Evolutionary conservation across 2,329 filamentous ascomycete genomes (phyloP).

Genomic region (Rhynchosporium agropyri): DNA sequence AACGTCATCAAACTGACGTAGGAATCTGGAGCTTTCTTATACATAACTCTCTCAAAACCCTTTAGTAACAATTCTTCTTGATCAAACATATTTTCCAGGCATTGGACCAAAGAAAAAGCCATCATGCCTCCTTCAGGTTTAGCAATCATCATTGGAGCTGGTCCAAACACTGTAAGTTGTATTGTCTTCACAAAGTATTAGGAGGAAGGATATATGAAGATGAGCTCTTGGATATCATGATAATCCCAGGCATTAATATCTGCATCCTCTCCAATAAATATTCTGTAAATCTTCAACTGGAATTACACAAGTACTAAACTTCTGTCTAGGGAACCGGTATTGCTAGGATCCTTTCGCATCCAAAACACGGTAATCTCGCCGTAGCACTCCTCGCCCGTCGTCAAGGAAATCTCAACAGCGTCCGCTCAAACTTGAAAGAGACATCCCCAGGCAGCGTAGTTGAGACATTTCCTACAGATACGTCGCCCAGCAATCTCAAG

Average conservation of each 20-base stretch:
- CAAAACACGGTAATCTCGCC: conserved; percentile 56
- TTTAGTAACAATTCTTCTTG: neutral
- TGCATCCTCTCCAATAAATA: neutral
- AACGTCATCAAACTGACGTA: conserved; percentile 15
- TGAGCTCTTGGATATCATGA: neutral
- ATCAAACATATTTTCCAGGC: neutral
- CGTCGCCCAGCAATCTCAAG: conserved; percentile 49
- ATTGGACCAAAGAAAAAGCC: neutral
- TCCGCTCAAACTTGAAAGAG: conserved; percentile 47
- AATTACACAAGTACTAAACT: neutral
- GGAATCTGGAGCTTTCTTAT: neutral
- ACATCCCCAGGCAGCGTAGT: conserved; percentile 49
- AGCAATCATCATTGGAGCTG: conserved; percentile 55
- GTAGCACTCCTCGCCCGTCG: conserved; percentile 57
- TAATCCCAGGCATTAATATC: neutral
- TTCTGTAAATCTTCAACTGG: neutral
- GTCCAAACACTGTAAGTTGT: conserved; percentile 46
- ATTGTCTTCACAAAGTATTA: neutral
- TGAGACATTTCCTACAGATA: conserved; percentile 56
- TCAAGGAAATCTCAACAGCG: conserved; percentile 48
- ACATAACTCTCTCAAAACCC: neutral
- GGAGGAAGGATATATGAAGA: neutral
- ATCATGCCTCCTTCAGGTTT: conserved; percentile 52
- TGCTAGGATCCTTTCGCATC: conserved; percentile 56
- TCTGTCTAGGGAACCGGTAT: conserved; percentile 55